Evolutionary conservation across 345 rosid species (phyloP), one percentile per base, ranked within the genome.

Genomic region (Brassica juncea): DNA sequence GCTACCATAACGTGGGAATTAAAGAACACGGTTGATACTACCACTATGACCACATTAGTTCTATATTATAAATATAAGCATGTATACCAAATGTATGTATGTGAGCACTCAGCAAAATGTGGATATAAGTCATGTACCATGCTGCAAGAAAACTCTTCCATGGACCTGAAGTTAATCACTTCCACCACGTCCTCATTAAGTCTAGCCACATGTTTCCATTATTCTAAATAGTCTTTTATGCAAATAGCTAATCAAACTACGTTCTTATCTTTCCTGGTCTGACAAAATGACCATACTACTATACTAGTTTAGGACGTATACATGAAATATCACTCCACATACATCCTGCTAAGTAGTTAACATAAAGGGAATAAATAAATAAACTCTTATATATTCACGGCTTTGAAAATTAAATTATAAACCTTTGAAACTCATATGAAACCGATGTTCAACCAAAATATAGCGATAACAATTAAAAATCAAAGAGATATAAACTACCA

Each of bases 61-160:
- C 39, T 68, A 68, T 68, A 28, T 63, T 16, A 32, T 65, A 4
- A 11, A 42, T 15, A n/a, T 30, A 14, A 14, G 35, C 6, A 7
- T 63, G 21, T n/a, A n/a, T n/a, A n/a, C n/a, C n/a, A n/a, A n/a
- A 58, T 68, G 74, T 62, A 32, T 62, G 37, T 63, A 25, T 32
- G 35, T 15, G 15, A 8, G 31, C 15, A 77, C 19, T 27, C 25
- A 12, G n/a, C 15, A 77, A 12, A 73, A 72, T 78, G 82, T 78
- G 73, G 68, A 59, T 66, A 44, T 42, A 42, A 72, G 73, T 44
- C 77, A 73, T 72, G 77, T 79, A 72, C 68, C 82, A 79, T 72
- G 67, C 64, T 72, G 76, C 69, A 73, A 79, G 70, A 79, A 67
- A 79, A 44, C 82, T 78, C 77, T 72, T 79, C 68, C 63, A 72